These are phyloP conservation scores for Ophiocordyceps camponoti-floridani DNA, from an alignment of 2,329 filamentous ascomycete species.

Conservation along the genomic window DNA sequence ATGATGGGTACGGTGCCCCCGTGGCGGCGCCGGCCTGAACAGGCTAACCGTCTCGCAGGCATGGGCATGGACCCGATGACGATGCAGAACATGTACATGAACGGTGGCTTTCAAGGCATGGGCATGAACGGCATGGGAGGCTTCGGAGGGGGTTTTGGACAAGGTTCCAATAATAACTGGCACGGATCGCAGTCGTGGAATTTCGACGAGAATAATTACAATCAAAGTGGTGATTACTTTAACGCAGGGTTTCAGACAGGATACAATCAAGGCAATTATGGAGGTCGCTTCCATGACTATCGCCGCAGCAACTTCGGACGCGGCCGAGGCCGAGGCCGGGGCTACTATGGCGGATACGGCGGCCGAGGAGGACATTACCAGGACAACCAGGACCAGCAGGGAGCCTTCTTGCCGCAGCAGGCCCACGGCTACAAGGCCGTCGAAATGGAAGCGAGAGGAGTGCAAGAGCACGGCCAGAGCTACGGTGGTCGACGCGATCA, in stretches of 20 bases:
- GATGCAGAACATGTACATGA: slow-evolving; percentile 66
- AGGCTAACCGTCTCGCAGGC: slow-evolving; percentile 47
- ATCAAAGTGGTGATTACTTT: slow-evolving; percentile 73
- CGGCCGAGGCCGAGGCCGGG: slow-evolving; percentile 48
- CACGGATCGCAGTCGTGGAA: slow-evolving; percentile 69
- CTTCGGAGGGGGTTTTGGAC: slow-evolving; percentile 42
- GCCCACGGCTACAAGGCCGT: slow-evolving; percentile 4
- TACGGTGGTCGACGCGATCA: slow-evolving; percentile 4
- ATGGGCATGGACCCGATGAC: slow-evolving; percentile 73
- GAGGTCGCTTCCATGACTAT: slow-evolving; percentile 60
- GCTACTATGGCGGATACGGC: slow-evolving; percentile 32
- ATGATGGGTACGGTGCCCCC: slow-evolving; percentile 56
- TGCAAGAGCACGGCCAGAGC: too few species aligned
- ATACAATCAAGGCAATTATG: slow-evolving; percentile 73
- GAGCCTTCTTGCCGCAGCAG: slow-evolving; percentile 12
- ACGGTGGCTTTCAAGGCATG: slow-evolving; percentile 61
- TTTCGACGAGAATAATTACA: slow-evolving; percentile 79
- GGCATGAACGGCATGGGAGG: slow-evolving; percentile 80
- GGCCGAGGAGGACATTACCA: slow-evolving; percentile 37
- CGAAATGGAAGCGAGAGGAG: slow-evolving; percentile 3
- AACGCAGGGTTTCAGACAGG: slow-evolving; percentile 63
- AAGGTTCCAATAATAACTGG: slow-evolving; percentile 61
- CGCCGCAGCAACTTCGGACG: slow-evolving; percentile 48
- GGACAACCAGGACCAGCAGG: slow-evolving; percentile 16
- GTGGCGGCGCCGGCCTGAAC: not conserved